Evolutionary conservation across 2,329 filamentous ascomycete species (phyloP), one percentile per base, ranked within the genome.

Genomic region (Herpotrichia juniperi): DNA sequence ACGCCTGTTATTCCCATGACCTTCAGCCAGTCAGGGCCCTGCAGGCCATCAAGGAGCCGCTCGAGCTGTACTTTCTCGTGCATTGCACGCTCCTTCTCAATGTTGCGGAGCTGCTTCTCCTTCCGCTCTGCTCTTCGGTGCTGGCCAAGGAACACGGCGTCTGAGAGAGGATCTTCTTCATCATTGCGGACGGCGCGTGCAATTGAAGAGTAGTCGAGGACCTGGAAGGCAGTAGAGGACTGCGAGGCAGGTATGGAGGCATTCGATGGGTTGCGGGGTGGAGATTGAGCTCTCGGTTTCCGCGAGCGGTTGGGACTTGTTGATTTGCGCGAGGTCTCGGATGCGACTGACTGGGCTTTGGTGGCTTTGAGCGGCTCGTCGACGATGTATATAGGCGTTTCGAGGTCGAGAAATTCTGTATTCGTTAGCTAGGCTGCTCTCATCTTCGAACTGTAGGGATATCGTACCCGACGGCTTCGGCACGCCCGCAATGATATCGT

Each of bases 1-100:
- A 96, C 77, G 31, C 83, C 91, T 58, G 87, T 93, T 28, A 97
- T 88, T 22, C 93, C 94, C 86, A 99, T 92, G 3, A 93, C 84
- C 55, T 90, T 87, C 50, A 97, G 80, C 94, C 94, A 99, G 73
- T 97, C 94, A 51, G 90, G 91, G 2, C 93, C 90, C 69, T 91
- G 89, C 1, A 99, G 81, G 16, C 91, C 91, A 48, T 94, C 91
- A 6, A 97, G 81, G 14, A 88, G 75, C 7, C 84, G 78, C 55
- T 88, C 85, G n/a, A 88, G 73, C 60, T 87, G 83, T 42, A 83
- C 80, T 60, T 87, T 87, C 59, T 88, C 84, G 66, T 88, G 85
- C 76, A 86, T 85, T 4, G 85, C 84, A 30, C 83, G 77, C 67
- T 88, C 85, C 55, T 83, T 82, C 64, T 88, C 86, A 50, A 87